phyloP scores from a whole-genome alignment of 495 filamentous ascomycete genomes.

The Penicillium diatomitis region DNA sequence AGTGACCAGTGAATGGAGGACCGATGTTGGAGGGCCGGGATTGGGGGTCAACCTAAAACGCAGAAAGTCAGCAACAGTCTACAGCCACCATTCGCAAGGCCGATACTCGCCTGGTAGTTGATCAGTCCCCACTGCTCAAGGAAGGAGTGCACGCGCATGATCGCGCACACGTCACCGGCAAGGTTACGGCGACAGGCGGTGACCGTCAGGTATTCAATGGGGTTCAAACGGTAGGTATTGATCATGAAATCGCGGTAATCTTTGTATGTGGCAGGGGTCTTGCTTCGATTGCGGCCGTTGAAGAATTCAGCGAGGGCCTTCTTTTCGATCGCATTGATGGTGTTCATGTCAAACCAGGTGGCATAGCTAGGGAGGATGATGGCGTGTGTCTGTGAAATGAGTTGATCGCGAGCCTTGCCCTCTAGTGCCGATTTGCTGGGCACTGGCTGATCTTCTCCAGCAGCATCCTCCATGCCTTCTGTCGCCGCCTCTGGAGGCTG shows the following conservation, averaged over 20 bases:
- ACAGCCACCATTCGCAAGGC: no score
- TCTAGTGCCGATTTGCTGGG: constrained; percentile 75
- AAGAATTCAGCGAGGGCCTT: constrained; percentile 96
- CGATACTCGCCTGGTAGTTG: constrained; percentile 75
- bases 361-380: constrained; percentile 96
- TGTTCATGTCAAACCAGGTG: constrained; percentile 97
- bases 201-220: constrained; percentile 90
- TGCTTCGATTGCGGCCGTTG: constrained; percentile 94
- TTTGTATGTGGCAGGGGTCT: constrained; percentile 94
- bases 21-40: constrained; percentile 91
- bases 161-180: constrained; percentile 95
- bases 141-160: constrained; percentile 97
- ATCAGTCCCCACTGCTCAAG: constrained; percentile 99
- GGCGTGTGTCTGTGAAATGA: constrained; percentile 83
- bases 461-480: constrained; percentile 31
- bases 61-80: no score
- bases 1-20: constrained; percentile 94
- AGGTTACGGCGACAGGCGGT: constrained; percentile 95
- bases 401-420: constrained; percentile 76
- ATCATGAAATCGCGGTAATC: constrained; percentile 99
- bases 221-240: constrained; percentile 94
- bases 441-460: constrained; percentile 37
- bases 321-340: constrained; percentile 76
- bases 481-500: constrained; percentile 14
- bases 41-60: constrained; percentile 79